Percentiles rank a stretch among this genome's conserved stretches.
Evolutionary conservation across 805 yeast species (phyloP).

Genomic region (Kodamaea lidongshanica): DNA sequence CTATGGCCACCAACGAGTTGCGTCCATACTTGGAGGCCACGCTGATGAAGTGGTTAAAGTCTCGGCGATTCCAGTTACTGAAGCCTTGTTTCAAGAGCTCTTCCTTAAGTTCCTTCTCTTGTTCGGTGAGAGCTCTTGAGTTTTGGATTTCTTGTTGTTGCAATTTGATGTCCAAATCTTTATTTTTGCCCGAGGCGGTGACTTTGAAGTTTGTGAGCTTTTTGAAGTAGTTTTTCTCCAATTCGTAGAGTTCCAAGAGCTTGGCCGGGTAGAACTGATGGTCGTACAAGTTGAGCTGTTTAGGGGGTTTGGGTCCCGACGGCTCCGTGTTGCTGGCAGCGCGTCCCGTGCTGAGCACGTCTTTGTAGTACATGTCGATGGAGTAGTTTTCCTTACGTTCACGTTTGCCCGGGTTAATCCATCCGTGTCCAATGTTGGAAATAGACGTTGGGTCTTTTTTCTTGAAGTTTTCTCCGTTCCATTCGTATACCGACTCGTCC

Average conservation of each 20-base stretch:
- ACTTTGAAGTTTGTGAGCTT: conserved; percentile 60
- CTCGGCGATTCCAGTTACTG: conserved; percentile 79
- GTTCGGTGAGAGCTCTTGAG: conserved; percentile 77
- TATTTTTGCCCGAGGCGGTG: conserved; percentile 46
- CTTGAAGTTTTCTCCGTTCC: conserved; percentile 82
- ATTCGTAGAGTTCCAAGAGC: conserved; percentile 67
- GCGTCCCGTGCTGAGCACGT: conserved; percentile 62
- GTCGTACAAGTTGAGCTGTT: conserved; percentile 73
- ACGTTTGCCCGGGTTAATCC: conserved; percentile 84
- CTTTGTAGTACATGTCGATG: conserved; percentile 81
- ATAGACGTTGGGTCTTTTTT: conserved; percentile 49
- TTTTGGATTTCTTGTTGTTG: conserved; percentile 70
- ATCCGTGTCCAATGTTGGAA: conserved; percentile 47
- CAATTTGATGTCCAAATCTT: conserved; percentile 41
- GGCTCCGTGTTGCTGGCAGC: conserved; percentile 27
- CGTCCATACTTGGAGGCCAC: conserved; percentile 77
- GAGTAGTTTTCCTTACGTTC: conserved; percentile 81
- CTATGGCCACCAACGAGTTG: conserved; percentile 61
- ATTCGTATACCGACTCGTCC: conserved; percentile 67
- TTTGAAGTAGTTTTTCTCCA: conserved; percentile 72
- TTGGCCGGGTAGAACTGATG: conserved; percentile 88
- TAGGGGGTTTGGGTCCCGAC: conserved; percentile 79
- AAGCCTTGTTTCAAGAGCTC: conserved; percentile 62
- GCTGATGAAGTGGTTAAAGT: conserved; percentile 75
- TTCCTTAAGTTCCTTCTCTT: conserved; percentile 61